Evolutionary conservation across 805 yeast species (phyloP).

Genomic region (Wickerhamiella cacticola): DNA sequence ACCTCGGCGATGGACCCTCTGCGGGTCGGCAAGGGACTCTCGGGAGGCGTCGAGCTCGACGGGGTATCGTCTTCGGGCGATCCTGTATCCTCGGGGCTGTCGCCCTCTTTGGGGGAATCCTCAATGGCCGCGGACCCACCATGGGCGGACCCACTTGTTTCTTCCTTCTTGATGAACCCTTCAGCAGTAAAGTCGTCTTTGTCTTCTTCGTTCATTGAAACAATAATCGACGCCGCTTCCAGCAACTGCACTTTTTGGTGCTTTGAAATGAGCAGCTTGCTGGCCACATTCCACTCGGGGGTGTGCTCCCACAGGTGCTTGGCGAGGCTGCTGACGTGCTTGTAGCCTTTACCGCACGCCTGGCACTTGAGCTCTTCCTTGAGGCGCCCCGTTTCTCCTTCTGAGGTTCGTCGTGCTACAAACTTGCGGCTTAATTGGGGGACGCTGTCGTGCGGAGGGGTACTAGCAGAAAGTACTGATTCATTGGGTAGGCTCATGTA

Average conservation of each 20-base stretch:
- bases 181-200: slow-evolving; percentile 16
- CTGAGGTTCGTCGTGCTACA: slow-evolving; percentile 71
- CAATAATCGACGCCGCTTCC: slow-evolving; percentile 52
- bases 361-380: slow-evolving; percentile 80
- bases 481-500: slow-evolving; percentile 4
- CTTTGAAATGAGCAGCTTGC: slow-evolving; percentile 66
- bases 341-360: slow-evolving; percentile 85
- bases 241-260: slow-evolving; percentile 78
- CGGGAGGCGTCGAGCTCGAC: neutral
- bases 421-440: slow-evolving; percentile 35
- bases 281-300: slow-evolving; percentile 85
- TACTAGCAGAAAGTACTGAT: neutral
- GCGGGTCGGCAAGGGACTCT: slow-evolving; percentile 4
- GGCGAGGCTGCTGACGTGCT: slow-evolving; percentile 76
- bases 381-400: slow-evolving; percentile 74
- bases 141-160: neutral
- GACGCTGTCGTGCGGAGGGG: slow-evolving; percentile 1
- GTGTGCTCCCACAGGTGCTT: slow-evolving; percentile 91
- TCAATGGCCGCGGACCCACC: neutral
- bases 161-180: slow-evolving; percentile 8
- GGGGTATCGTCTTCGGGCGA: neutral
- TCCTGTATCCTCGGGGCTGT: neutral
- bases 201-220: slow-evolving; percentile 48
- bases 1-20: slow-evolving; percentile 5
- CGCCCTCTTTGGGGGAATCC: neutral